Evolutionary conservation across 108 stramenopile genomes (phyloP).

Genomic region (Pseudonitzschia delicatissima): DNA sequence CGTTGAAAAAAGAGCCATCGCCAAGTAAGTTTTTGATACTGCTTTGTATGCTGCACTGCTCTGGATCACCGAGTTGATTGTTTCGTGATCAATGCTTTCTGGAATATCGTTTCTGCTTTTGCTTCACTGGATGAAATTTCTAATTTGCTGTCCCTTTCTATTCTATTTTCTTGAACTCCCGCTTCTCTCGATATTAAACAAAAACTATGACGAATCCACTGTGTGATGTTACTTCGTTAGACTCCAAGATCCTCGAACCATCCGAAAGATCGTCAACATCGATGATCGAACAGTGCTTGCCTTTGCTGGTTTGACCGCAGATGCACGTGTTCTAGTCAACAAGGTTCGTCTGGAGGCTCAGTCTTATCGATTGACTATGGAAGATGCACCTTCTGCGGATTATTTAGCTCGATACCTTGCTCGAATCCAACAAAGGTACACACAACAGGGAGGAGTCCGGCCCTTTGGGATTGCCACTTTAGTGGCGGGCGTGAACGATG

Average conservation of each 20-base stretch:
- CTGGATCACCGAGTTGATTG: no score
- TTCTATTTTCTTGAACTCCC: conserved; percentile 1
- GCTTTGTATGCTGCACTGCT: no score
- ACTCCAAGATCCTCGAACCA: conserved; percentile 97
- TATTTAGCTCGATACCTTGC: conserved; percentile 98
- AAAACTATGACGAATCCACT: no score
- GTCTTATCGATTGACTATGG: conserved; percentile 98
- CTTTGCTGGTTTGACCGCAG: conserved; percentile 99
- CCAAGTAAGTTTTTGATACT: conserved; percentile 94
- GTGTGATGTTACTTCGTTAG: conserved; percentile 36
- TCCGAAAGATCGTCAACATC: conserved; percentile 96
- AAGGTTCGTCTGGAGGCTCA: conserved; percentile 94
- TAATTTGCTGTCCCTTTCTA: neutral
- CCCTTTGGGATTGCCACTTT: conserved; percentile 98
- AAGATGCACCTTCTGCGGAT: conserved; percentile 97
- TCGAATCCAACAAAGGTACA: conserved; percentile 97
- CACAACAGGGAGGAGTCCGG: conserved; percentile 98
- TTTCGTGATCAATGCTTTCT: no score
- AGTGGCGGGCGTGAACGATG: conserved; percentile 82
- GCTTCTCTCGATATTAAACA: neutral
- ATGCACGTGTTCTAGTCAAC: conserved; percentile 97
- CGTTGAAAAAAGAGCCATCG: conserved; percentile 96
- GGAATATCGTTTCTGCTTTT: neutral
- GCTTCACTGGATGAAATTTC: neutral
- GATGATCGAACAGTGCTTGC: conserved; percentile 94